Conservation (phyloP, 352 stramenopile species). For the Phytophthora cajani region DNA sequence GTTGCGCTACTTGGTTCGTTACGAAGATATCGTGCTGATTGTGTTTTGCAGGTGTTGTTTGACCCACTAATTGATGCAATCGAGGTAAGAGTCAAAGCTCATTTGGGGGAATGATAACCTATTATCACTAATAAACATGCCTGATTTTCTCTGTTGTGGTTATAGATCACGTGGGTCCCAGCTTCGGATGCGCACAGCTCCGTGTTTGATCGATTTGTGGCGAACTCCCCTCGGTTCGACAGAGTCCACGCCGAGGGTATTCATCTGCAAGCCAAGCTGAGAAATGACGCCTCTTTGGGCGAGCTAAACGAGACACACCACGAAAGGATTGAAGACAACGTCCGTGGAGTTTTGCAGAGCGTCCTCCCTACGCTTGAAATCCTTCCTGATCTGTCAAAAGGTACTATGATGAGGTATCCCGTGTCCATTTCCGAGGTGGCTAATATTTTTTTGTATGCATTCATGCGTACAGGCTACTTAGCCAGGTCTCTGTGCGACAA, state of each 20-base stretch:
- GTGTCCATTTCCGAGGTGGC: not conserved
- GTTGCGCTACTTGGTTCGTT: not conserved
- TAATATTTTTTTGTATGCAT: not conserved
- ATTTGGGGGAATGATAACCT: not conserved
- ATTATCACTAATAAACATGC: not conserved
- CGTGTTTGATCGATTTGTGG: slow-evolving; percentile 46
- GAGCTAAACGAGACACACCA: slow-evolving; percentile 27
- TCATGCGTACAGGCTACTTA: slow-evolving; percentile 43
- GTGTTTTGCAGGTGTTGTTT: slow-evolving; percentile 25
- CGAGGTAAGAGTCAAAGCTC: slow-evolving; percentile 31
- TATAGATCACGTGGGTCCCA: slow-evolving; percentile 46
- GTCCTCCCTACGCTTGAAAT: slow-evolving; percentile 32
- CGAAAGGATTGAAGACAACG: slow-evolving; percentile 42
- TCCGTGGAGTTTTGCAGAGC: slow-evolving; percentile 34
- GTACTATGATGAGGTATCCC: not conserved
- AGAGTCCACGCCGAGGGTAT: slow-evolving; percentile 40
- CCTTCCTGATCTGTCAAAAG: slow-evolving; percentile 28
- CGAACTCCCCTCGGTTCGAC: slow-evolving; percentile 32
- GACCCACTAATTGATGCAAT: slow-evolving; percentile 47
- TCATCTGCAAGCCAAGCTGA: slow-evolving; percentile 44
- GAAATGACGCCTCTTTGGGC: not conserved
- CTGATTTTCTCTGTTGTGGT: not conserved
- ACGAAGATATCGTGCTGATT: not conserved
- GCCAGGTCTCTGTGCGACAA: slow-evolving; percentile 48
- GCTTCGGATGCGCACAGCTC: slow-evolving; percentile 31